Base-by-base conservation (phyloP, 495 filamentous ascomycete genomes). In the Talaromyces stipitatus region DNA sequence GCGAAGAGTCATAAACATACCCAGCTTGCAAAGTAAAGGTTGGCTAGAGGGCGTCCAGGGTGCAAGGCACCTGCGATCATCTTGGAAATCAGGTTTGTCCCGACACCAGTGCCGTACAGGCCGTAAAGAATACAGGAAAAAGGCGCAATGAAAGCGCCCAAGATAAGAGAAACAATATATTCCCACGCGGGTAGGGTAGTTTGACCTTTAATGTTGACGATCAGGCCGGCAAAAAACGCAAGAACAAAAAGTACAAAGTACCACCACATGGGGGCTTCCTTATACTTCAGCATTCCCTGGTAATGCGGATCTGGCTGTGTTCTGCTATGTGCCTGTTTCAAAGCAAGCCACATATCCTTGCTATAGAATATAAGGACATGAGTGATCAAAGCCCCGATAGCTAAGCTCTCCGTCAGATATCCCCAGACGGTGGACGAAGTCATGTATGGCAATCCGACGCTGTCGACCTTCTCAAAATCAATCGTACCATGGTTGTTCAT, bases 131-230 rank as follows among this genome's bases (percentile, higher is more conserved):
- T 67, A 22, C 73, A 69, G 28, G 68, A 71, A 58, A 72, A 71
- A 27, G 68, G 50, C 24, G 66, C 63, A 51, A 64, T 65, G 4
- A 74, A 43, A 11, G 57, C 59, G 1, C 70, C 66, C 27, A 77
- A 60, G n/a, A 78, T 22, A 16, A 55, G 67, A 26, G 74, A 60
- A 27, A 82, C 41, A 22, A 82, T 65, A 61, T 72, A 80, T 2
- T 74, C 78, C 79, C 77, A 82, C 56, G 61, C 69, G 0, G 79
- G 76, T 23, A 81, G 64, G 1, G 79, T 81, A 2, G 74, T 70
- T 20, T 74, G 65, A 27, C 71, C 68, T 46, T 59, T 60, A 51
- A 74, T 70, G 43, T 71, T 68, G 22, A 61, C 64, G n/a, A 65
- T 64, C 14, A 82, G 57, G n/a, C 72, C 79, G 8, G 74, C 69